Evolutionary conservation across 768 basidiomycete genomes (phyloP).

Genomic region (Tephrocybe sp.): DNA sequence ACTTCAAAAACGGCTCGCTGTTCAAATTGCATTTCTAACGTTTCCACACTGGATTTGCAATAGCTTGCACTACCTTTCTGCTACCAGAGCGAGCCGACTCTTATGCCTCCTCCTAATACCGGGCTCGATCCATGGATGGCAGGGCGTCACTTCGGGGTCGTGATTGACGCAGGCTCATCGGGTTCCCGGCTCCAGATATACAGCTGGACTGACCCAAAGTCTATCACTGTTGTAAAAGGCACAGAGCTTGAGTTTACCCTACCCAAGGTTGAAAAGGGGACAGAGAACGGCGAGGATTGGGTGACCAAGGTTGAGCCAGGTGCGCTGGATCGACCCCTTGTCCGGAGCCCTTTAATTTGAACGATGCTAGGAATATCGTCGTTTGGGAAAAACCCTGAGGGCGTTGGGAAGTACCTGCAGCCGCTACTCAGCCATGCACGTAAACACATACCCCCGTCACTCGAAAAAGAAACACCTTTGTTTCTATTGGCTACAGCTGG

Average conservation of each 20-base stretch:
- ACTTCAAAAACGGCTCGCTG: too few species aligned
- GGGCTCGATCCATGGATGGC: constrained; percentile 73
- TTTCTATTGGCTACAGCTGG: constrained; percentile 97
- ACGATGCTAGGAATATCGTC: constrained; percentile 76
- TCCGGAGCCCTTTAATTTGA: not conserved
- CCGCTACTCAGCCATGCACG: constrained; percentile 86
- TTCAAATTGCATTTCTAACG: not conserved
- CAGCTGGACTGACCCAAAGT: constrained; percentile 87
- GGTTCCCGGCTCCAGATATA: constrained; percentile 96
- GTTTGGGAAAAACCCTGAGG: constrained; percentile 66
- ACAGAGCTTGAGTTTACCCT: constrained; percentile 55
- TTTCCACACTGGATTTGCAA: constrained; percentile 1
- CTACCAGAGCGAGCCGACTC: constrained; percentile 1
- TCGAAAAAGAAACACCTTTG: constrained; percentile 82
- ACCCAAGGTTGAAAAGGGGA: constrained; percentile 92
- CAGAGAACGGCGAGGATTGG: constrained; percentile 79
- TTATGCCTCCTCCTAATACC: constrained; percentile 72
- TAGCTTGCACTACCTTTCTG: not conserved
- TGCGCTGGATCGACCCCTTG: constrained; percentile 34
- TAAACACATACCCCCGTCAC: constrained; percentile 81
- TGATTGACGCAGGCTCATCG: constrained; percentile 98
- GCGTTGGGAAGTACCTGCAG: constrained; percentile 71
- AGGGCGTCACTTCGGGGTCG: constrained; percentile 85
- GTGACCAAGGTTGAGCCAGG: constrained; percentile 92
- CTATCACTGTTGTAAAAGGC: constrained; percentile 47